Conservation (phyloP, 306 rosid species). For the Citrullus colocynthis region DNA sequence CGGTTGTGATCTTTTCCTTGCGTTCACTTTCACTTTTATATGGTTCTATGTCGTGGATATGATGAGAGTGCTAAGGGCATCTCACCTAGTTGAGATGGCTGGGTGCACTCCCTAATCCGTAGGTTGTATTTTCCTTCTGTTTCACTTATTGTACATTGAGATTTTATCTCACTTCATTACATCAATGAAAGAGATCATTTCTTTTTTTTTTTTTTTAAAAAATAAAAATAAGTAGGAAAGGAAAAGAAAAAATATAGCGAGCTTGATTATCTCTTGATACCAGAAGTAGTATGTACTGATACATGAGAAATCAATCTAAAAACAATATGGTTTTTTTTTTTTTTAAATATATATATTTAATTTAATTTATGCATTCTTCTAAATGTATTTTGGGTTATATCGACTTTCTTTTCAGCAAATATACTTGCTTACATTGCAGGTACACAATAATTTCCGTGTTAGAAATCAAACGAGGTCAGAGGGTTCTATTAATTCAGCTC, state of each 20-base stretch:
- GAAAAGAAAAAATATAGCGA: neutral
- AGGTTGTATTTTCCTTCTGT: too few relatives aligned
- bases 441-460: slow-evolving; percentile 56
- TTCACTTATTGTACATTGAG: too few relatives aligned
- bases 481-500: slow-evolving; percentile 24
- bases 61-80: too few relatives aligned
- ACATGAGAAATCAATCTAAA: neutral
- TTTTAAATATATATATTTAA: too few relatives aligned
- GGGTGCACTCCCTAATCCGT: too few relatives aligned
- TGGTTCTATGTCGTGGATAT: too few relatives aligned
- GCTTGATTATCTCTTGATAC: neutral
- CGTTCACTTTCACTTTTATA: too few relatives aligned
- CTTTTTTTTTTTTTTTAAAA: too few relatives aligned
- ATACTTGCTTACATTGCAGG: slow-evolving; percentile 33
- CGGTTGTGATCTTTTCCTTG: too few relatives aligned
- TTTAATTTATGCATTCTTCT: neutral
- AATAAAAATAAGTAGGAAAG: neutral
- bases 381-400: neutral
- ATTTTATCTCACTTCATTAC: too few relatives aligned
- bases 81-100: too few relatives aligned
- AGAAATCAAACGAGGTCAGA: slow-evolving; percentile 28
- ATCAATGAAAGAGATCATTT: too few relatives aligned
- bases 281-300: neutral
- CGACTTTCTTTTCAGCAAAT: neutral
- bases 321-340: neutral